These are phyloP conservation scores for Triglochin maritima DNA, from an alignment of 106 monocot species.

Conservation along the genomic window DNA sequence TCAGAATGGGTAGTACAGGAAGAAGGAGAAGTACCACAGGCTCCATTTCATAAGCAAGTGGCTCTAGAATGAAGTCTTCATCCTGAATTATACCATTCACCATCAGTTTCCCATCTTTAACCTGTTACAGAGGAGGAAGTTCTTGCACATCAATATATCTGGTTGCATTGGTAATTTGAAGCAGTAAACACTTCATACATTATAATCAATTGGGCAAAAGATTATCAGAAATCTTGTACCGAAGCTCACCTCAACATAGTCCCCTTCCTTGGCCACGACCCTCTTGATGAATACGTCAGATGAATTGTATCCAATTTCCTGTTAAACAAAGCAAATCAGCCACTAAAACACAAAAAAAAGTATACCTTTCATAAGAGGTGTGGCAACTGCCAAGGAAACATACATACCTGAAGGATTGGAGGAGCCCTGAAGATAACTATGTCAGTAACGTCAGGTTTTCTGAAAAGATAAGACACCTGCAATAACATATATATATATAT, in stretches of 20 bases:
- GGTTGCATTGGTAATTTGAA: too few species aligned
- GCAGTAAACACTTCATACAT: too few species aligned
- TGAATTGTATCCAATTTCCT: conserved; percentile 61
- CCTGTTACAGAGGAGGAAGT: conserved; percentile 28
- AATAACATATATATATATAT: not conserved
- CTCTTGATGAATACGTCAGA: conserved; percentile 94
- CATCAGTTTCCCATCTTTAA: conserved; percentile 62
- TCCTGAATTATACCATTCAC: conserved; percentile 76
- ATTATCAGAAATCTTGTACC: too few species aligned
- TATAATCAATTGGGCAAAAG: too few species aligned
- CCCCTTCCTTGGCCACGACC: conserved; percentile 84
- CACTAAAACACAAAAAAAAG: not conserved
- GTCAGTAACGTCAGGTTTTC: conserved; percentile 64
- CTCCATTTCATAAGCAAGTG: conserved; percentile 65
- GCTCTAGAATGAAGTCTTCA: conserved; percentile 84
- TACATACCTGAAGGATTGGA: conserved; percentile 46
- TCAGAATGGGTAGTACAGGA: not conserved
- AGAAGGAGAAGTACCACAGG: conserved; percentile 41
- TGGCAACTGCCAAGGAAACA: not conserved
- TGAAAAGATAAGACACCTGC: conserved; percentile 88
- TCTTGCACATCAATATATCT: too few species aligned
- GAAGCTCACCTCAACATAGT: conserved; percentile 62
- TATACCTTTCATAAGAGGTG: not conserved
- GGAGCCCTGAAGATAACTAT: conserved; percentile 86
- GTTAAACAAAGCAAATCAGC: not conserved